Percentiles rank a stretch among this genome's conserved stretches.
phyloP scores from a whole-genome alignment of 768 basidiomycete genomes.

The Porpolomopsis calyptriformis region DNA sequence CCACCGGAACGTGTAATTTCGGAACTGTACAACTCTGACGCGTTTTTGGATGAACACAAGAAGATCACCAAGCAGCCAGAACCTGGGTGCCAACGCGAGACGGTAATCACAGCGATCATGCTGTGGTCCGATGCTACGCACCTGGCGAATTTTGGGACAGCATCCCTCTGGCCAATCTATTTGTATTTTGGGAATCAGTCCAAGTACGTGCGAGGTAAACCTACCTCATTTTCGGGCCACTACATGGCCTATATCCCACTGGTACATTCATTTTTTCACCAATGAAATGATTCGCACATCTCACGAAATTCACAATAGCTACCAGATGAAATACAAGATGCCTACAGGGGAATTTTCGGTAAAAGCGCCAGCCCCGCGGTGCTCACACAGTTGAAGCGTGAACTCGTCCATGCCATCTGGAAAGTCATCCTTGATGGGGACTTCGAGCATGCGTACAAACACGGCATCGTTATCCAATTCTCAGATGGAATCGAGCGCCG shows the following conservation, averaged over 20 bases:
- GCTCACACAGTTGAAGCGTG: conserved; percentile 15
- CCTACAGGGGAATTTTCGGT: conserved; percentile 1
- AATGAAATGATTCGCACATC: not conserved
- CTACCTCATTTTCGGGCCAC: conserved; percentile 11
- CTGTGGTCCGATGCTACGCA: conserved; percentile 21
- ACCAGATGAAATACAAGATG: conserved; percentile 6
- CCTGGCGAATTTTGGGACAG: conserved; percentile 18
- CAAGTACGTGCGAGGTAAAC: conserved; percentile 21
- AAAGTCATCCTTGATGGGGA: conserved; percentile 14
- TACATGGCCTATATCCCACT: conserved; percentile 24
- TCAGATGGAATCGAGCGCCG: conserved; percentile 16
- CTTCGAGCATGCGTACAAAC: conserved; percentile 16
- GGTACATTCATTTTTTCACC: conserved; percentile 10
- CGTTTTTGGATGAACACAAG: conserved; percentile 12
- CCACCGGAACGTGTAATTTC: conserved; percentile 4
- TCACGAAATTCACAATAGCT: conserved; percentile 4
- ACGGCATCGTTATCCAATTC: conserved; percentile 17
- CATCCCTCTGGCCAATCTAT: conserved; percentile 26
- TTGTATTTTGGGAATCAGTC: conserved; percentile 24
- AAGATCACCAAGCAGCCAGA: conserved; percentile 8
- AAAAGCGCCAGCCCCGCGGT: not conserved
- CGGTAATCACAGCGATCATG: conserved; percentile 18
- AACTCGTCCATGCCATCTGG: conserved; percentile 9
- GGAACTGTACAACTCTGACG: conserved; percentile 14
- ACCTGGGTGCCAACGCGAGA: conserved; percentile 14